Evolutionary conservation across 169 alveolate species (phyloP), one percentile per base, ranked within the genome.

Genomic region (Plasmodium adleri): DNA sequence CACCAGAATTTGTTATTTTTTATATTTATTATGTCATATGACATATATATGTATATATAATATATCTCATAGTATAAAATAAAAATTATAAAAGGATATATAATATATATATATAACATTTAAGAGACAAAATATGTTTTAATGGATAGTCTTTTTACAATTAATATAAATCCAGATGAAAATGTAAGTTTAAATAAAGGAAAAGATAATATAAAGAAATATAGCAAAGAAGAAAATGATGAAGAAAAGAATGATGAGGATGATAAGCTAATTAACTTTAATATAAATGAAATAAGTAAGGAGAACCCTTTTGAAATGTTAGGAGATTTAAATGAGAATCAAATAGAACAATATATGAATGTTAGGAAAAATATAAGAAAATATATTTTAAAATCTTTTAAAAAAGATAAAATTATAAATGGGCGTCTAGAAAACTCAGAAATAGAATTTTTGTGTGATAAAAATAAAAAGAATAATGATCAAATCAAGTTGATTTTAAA

Each of bases 91-190:
- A 17, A n/a, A 15, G 17, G 9, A 47, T n/a, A 70, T 20, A 70
- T n/a, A 12, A 49, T 24, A 70, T 9, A 17, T 9, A 17, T 26
- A 70, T 43, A 74, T 50, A 74, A 39, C 8, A 39, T 15, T 15
- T 10, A 59, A 3, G 26, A 59, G 17, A 64, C 9, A 78, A 64
- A 50, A 66, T 71, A 64, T 71, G 68, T 8, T 45, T 83, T 83
- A 68, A 83, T 83, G 91, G 91, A 83, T 47, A 67, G 71, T 26
- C 66, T 83, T 56, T 83, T 83, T 83, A 83, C 91, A 17, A 83
- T 83, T 39, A 83, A 83, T 62, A 71, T 83, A 83, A 71, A 67
- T 28, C 85, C 86, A 71, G 91, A 83, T 72, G 85, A 83, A 83
- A 83, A 67, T 58, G 86, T 71, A 28, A 62, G 73, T 66, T 43